Evolutionary conservation across 2,329 filamentous ascomycete species (phyloP), one percentile per base, ranked within the genome.

Genomic region (Sordariomycetes sp.): DNA sequence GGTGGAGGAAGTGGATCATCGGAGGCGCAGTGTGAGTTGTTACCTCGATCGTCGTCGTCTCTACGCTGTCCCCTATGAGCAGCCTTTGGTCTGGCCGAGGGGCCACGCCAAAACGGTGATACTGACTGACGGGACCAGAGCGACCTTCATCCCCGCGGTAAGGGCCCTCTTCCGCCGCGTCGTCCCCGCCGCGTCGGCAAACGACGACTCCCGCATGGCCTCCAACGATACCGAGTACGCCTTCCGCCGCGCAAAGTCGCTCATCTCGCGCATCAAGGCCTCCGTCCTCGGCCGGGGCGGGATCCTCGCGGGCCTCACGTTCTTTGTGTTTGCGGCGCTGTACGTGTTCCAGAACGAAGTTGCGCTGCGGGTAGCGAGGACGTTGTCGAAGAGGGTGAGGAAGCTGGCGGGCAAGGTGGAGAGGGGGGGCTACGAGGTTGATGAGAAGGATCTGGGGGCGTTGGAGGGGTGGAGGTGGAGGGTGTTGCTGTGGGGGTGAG

Each of bases 311-410:
- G 74, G 74, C 39, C 60, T 81, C 10, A 75, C 76, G 10, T 75
- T 79, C 61, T 75, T 82, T 35, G 77, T 82, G 2, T 76, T 82
- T 60, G 75, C 78, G 2, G 75, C 80, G 22, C 67, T 82, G 45
- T 82, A 80, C 64, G 74, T 82, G 13, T 83, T 83, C 60, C 74
- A 76, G 62, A 81, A 79, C 64, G 80, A 83, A 65, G 79, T 83
- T 22, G 72, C 76, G 56, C 64, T 82, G 53, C 74, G 78, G 4
- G 78, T 81, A 3, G 78, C 77, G 12, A 72, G 71, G 63, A 81
- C 78, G 3, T 66, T 80, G 20, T 70, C 72, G 34, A 77, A 75
- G 65, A 68, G 78, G 32, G 63, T 82, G 53, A 77, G 74, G 67
- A 71, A 70, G 53, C 70, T 82, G 8, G 67, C 69, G 32, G 64